These are phyloP conservation scores for Fusarium napiforme DNA, from an alignment of 2,329 filamentous ascomycete genomes.

Conservation along the genomic window DNA sequence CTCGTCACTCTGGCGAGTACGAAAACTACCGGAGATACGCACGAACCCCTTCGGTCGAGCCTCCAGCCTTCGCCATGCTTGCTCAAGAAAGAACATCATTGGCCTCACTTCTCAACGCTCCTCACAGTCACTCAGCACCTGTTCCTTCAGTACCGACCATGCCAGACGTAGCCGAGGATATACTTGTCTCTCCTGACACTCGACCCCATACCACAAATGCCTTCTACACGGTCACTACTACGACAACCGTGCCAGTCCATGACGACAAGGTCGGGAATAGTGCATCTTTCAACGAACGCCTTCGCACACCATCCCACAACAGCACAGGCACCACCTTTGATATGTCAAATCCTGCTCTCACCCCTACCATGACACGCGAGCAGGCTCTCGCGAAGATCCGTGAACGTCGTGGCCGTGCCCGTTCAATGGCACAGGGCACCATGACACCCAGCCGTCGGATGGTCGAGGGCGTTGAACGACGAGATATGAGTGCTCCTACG, in stretches of 20 bases:
- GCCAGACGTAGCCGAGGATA: constrained; percentile 32
- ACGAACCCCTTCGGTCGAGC: constrained; percentile 71
- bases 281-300: constrained; percentile 57
- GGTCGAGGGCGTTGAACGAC: constrained; percentile 60
- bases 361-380: constrained; percentile 76
- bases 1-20: constrained; percentile 49
- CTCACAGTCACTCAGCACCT: constrained; percentile 53
- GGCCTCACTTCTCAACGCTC: constrained; percentile 69
- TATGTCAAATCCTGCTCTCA: constrained; percentile 67
- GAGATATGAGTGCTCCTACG: constrained; percentile 62
- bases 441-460: constrained; percentile 67
- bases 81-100: constrained; percentile 67
- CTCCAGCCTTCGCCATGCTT: constrained; percentile 67
- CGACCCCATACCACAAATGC: constrained; percentile 60
- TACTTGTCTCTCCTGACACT: constrained; percentile 39
- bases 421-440: constrained; percentile 72
- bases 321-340: constrained; percentile 59
- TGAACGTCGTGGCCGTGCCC: constrained; percentile 76
- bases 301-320: constrained; percentile 57
- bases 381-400: constrained; percentile 80
- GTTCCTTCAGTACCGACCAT: constrained; percentile 54
- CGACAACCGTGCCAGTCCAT: constrained; percentile 63
- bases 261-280: constrained; percentile 54
- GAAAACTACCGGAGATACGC: constrained; percentile 59
- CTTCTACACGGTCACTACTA: constrained; percentile 61